Conservation (phyloP, 495 filamentous ascomycete genomes). For the Xylona heveae region DNA sequence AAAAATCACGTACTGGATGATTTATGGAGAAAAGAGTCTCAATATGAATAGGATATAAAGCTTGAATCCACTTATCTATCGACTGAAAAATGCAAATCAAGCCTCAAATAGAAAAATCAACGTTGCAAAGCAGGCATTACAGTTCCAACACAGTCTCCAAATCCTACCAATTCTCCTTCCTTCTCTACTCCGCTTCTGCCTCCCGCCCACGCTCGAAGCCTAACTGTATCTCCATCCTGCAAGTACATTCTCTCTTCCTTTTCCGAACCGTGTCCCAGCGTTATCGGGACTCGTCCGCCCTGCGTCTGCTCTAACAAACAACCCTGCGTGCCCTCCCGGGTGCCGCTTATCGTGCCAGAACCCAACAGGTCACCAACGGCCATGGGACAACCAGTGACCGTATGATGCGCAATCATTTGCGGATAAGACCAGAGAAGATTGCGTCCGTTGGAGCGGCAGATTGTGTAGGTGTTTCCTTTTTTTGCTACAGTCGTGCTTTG, state of each 20-base stretch:
- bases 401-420: slow-evolving; percentile 89
- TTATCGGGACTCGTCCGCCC: slow-evolving; percentile 40
- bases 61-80: no score
- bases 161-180: slow-evolving; percentile 41
- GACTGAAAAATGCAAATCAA: no score
- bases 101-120: no score
- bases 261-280: slow-evolving; percentile 44
- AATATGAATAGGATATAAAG: no score
- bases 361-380: slow-evolving; percentile 68
- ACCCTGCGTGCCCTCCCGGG: slow-evolving; percentile 34
- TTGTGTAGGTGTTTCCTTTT: slow-evolving; percentile 38
- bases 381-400: slow-evolving; percentile 66
- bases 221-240: slow-evolving; percentile 66
- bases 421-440: slow-evolving; percentile 81
- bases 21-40: no score
- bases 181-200: slow-evolving; percentile 37
- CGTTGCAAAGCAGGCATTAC: slow-evolving; percentile 32
- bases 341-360: slow-evolving; percentile 77
- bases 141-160: slow-evolving; percentile 45
- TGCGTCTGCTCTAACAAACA: slow-evolving; percentile 66
- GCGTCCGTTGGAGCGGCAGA: slow-evolving; percentile 38
- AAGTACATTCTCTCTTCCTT: slow-evolving; percentile 58
- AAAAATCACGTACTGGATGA: no score
- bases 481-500: no score
- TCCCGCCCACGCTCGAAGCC: no score